Percentiles rank a stretch among this genome's conserved stretches.
phyloP scores from a whole-genome alignment of 768 basidiomycete species.

The Galerina marginata region DNA sequence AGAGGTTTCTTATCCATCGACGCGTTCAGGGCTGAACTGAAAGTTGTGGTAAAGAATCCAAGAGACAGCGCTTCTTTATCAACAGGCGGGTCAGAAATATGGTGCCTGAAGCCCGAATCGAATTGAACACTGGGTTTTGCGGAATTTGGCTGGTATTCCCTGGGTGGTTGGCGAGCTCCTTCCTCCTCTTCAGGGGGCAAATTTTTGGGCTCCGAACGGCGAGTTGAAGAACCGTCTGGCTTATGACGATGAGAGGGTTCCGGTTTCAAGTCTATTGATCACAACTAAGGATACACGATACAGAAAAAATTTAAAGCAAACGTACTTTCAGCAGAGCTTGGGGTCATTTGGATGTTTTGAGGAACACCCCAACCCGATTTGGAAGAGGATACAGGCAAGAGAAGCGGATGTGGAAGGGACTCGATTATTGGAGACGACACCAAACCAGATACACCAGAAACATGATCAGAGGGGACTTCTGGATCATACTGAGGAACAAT shows the following conservation, averaged over 20 bases:
- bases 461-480: background rate
- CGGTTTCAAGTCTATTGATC: background rate
- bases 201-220: background rate
- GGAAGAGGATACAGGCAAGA: background rate
- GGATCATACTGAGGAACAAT: background rate
- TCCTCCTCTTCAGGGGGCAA: conserved; percentile 1
- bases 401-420: background rate
- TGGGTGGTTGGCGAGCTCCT: background rate
- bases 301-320: background rate
- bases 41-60: conserved; percentile 21
- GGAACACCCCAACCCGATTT: background rate
- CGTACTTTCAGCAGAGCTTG: background rate
- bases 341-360: background rate
- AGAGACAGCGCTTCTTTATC: conserved; percentile 16
- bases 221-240: background rate
- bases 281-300: background rate
- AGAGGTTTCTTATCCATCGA: background rate
- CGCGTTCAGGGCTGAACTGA: conserved; percentile 14
- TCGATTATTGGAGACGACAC: background rate
- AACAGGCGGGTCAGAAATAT: background rate
- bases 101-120: background rate
- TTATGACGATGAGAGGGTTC: background rate
- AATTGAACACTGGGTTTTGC: background rate
- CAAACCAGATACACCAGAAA: background rate
- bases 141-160: background rate